Conservation (phyloP, 768 basidiomycete genomes). For the Pulveroboletus sp. region DNA sequence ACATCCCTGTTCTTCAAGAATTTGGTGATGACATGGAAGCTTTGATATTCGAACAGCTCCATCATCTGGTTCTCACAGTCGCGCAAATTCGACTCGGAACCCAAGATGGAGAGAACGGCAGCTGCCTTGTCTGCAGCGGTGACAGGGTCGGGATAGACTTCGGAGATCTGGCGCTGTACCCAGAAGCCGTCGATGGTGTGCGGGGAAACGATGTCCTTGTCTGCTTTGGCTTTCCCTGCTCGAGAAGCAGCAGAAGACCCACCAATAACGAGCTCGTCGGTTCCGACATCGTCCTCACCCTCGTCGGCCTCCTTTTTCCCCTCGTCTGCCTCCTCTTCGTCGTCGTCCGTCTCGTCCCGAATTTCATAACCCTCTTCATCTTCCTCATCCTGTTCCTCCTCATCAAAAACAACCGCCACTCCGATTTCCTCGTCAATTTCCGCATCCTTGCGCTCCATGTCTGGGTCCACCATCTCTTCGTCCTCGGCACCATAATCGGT, state of each 20-base stretch:
- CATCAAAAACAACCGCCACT: conserved; percentile 97
- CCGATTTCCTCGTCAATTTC: conserved; percentile 95
- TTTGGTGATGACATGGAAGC: conserved; percentile 85
- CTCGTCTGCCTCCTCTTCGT: conserved; percentile 59
- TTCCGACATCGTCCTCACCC: conserved; percentile 45
- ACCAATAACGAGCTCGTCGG: conserved; percentile 79
- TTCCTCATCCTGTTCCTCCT: conserved; percentile 93
- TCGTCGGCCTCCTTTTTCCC: conserved; percentile 45
- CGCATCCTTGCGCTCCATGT: conserved; percentile 76
- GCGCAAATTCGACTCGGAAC: conserved; percentile 82
- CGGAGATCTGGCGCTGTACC: conserved; percentile 92
- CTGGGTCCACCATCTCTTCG: conserved; percentile 73
- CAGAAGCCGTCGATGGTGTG: conserved; percentile 96
- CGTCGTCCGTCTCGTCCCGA: conserved; percentile 75
- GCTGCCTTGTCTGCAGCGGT: conserved; percentile 91
- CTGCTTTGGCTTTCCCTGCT: conserved; percentile 49
- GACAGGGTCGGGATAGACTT: conserved; percentile 90
- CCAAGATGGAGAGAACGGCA: conserved; percentile 78
- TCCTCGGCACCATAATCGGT: conserved; percentile 94
- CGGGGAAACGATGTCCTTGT: conserved; percentile 82
- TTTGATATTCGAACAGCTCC: conserved; percentile 93
- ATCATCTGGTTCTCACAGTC: conserved; percentile 96
- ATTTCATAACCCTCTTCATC: conserved; percentile 90
- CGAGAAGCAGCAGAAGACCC: conserved; percentile 52
- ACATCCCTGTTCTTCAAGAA: conserved; percentile 96